Evolutionary conservation across 306 rosid genomes (phyloP), one percentile per base, ranked within the genome.

Genomic region (Vigna hirtella): DNA sequence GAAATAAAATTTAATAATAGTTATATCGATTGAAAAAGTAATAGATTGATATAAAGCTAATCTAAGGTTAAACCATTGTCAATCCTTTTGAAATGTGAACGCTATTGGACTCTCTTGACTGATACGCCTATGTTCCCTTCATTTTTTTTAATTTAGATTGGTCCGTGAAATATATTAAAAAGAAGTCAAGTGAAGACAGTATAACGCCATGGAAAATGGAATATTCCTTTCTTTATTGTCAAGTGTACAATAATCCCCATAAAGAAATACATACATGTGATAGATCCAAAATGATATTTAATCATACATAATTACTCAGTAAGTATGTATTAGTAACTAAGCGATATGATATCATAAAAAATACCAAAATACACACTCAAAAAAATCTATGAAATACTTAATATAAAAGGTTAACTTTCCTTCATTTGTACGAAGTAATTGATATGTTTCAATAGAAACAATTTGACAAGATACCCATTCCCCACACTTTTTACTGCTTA

Each of bases 201-300:
- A 67, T 20, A 59, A 70, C 10, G 69, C 30, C 52, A 36, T 36
- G 47, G 47, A 11, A 59, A 40, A 64, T 17, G 18, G 58, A 32
- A 22, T 55, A 34, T 53, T 15, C 82, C 52, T 66, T 70, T 48
- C 77, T 59, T 69, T 47, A 12, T 58, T 32, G 45, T 50, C 70
- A 70, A 58, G 77, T 32, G 53, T 57, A n/a, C 45, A 4, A 30
- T 4, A 4, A 30, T 30, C 34, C 34, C 34, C 34, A 30, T 30
- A 30, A 30, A 30, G 5, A 30, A 30, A 26, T 2, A 26, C 28
- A 26, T 26, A 26, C 3, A 26, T 26, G 28, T 26, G 34, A 30
- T 30, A 4, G 34, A 30, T 30, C 76, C 51, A 45, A 24, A 78
- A 78, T 47, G 52, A 18, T 58, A 69, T 56, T 8, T 66, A 55